phyloP scores from a whole-genome alignment of 306 rosid species.

The Senna siamea region DNA sequence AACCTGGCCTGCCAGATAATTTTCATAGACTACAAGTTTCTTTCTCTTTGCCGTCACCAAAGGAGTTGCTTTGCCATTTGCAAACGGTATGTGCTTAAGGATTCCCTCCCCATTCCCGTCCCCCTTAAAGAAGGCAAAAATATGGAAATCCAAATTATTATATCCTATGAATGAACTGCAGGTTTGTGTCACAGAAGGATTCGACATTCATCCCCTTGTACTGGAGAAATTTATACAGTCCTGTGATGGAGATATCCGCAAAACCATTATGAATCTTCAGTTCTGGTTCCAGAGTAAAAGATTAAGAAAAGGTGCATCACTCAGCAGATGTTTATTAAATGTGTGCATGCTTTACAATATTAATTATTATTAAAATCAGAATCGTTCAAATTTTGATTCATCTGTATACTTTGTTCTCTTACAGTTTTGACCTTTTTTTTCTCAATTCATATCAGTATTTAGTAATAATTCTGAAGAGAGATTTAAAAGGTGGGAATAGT shows the following conservation, averaged over 20 bases:
- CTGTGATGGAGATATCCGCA: conserved; percentile 78
- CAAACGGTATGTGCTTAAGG: conserved; percentile 59
- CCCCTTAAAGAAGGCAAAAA: conserved; percentile 18
- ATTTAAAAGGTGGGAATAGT: conserved; percentile 20
- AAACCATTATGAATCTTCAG: conserved; percentile 83
- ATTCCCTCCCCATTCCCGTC: conserved; percentile 10
- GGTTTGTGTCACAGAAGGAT: conserved; percentile 78
- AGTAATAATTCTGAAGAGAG: not conserved
- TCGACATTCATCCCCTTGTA: conserved; percentile 52
- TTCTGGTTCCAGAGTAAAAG: conserved; percentile 84
- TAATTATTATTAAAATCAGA: conserved; percentile 16
- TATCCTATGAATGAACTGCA: conserved; percentile 47
- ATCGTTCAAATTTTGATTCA: conserved; percentile 11
- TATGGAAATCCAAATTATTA: conserved; percentile 20
- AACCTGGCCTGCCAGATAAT: conserved; percentile 62
- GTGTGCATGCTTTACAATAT: conserved; percentile 11
- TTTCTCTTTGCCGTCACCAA: conserved; percentile 66
- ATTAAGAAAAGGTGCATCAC: conserved; percentile 56
- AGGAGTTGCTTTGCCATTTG: conserved; percentile 69
- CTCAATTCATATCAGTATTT: not conserved
- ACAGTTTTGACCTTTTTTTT: conserved; percentile 5
- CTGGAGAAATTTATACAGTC: conserved; percentile 62
- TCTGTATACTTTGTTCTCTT: conserved; percentile 28
- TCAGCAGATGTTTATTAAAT: conserved; percentile 22
- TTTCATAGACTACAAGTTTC: conserved; percentile 55